Evolutionary conservation across 1,284 basidiomycete genomes (phyloP), one percentile per base, ranked within the genome.

Genomic region (Cryptococcus amylolentus): DNA sequence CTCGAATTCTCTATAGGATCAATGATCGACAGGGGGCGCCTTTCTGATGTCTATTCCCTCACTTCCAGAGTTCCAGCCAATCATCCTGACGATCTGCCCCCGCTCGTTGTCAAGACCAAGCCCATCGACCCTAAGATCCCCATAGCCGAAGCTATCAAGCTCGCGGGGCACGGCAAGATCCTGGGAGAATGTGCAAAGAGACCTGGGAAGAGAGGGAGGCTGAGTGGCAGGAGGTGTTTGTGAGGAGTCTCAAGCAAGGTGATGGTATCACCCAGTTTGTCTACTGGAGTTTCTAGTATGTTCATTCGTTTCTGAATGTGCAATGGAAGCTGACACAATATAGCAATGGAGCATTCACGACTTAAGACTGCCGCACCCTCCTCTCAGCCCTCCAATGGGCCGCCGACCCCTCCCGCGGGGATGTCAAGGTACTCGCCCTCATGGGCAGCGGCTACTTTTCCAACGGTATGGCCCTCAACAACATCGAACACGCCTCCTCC

Each of bases 401-500:
- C 9, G 60, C 61, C 9, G 56, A 67, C 38, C 68, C 72, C 4
- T 64, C 66, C 2, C 64, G 75, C 10, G 72, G 72, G 1, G 63
- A 69, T 10, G 69, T 79, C 56, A 73, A 69, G 49, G 61, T 76
- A 0, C 58, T 80, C 27, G 75, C 72, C 16, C 64, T 80, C 58
- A 76, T 80, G 72, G 76, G 73, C 46, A 73, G 75, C 20, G 56
- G 66, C 35, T 80, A 80, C 71, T 80, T 80, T 57, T 77, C 73
- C 31, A 81, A 80, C 63, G 80, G 79, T 37, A 78, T 81, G 44
- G 78, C 78, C 9, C 72, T 81, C 47, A 78, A 79, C 68, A 77
- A 79, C 4, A 79, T 80, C 64, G 78, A 79, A 63, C 69, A 73
- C 20, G 67, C 71, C 20, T 49, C 65, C 7, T 70, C 76, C 51